Percentiles rank a stretch among this genome's conserved stretches.
phyloP scores from a whole-genome alignment of 1,284 basidiomycete species.

The Apiotrichum laibachii region DNA sequence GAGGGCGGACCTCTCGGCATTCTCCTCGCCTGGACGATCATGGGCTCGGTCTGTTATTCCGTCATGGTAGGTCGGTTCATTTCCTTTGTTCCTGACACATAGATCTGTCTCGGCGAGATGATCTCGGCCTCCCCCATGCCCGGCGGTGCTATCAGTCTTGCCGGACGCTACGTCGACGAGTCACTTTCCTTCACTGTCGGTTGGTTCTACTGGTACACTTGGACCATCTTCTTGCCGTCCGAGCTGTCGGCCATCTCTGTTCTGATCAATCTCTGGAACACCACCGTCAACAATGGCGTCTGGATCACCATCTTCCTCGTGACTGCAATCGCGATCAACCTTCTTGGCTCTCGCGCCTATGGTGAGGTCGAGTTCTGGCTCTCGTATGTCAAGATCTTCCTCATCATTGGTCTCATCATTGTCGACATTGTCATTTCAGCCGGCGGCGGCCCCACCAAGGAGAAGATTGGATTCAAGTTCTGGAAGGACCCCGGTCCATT shows the following conservation, averaged over 20 bases:
- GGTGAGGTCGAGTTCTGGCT: constrained; percentile 50
- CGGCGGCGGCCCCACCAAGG: constrained; percentile 49
- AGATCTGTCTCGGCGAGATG: constrained; percentile 52
- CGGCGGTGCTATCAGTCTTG: constrained; percentile 73
- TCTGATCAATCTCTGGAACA: constrained; percentile 68
- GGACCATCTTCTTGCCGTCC: constrained; percentile 64
- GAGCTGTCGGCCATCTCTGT: constrained; percentile 74
- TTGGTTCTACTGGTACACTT: constrained; percentile 79
- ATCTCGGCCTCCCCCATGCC: constrained; percentile 52
- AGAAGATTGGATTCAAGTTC: constrained; percentile 51
- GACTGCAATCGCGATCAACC: constrained; percentile 57
- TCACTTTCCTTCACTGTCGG: constrained; percentile 77
- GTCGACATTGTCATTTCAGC: constrained; percentile 62
- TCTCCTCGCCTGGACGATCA: constrained; percentile 22
- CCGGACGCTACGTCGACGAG: constrained; percentile 60
- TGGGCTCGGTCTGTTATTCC: constrained; percentile 46
- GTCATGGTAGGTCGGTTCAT: constrained; percentile 35
- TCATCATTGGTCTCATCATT: constrained; percentile 60
- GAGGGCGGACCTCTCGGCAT: constrained; percentile 51
- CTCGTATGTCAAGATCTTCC: constrained; percentile 73
- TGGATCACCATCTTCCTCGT: constrained; percentile 75
- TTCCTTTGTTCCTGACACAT: neutral
- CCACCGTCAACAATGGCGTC: constrained; percentile 61
- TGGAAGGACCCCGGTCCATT: constrained; percentile 54
- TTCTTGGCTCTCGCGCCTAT: constrained; percentile 22